phyloP scores from a whole-genome alignment of 2,329 filamentous ascomycete genomes.

The Ceratocystis albifundus region DNA sequence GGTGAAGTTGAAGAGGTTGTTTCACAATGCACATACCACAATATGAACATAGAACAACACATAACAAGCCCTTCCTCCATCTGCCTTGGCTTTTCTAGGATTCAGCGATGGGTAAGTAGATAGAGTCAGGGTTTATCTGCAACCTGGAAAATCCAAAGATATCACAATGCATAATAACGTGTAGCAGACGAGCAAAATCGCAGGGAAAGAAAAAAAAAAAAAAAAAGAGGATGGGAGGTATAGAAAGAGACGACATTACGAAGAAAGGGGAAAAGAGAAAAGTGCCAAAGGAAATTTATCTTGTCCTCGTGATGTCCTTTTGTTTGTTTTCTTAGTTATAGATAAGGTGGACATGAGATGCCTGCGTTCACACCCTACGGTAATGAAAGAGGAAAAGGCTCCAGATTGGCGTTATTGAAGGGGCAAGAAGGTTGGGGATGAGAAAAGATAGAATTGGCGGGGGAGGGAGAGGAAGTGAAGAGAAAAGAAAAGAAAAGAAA shows the following conservation, averaged over 20 bases:
- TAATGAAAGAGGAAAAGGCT: slow-evolving; percentile 1
- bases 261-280: slow-evolving; percentile 3
- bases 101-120: too few relatives aligned
- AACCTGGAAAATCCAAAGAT: too few relatives aligned
- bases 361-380: not conserved
- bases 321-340: not conserved
- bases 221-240: not conserved
- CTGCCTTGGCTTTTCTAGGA: too few relatives aligned
- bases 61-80: too few relatives aligned
- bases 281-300: not conserved
- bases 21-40: not conserved
- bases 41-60: too few relatives aligned
- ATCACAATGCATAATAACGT: not conserved
- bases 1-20: not conserved
- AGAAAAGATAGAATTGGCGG: not conserved
- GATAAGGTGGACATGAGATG: not conserved
- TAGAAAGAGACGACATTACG: not conserved
- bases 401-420: not conserved
- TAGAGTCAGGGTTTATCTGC: too few relatives aligned
- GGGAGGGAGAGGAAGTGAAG: not conserved
- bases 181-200: not conserved
- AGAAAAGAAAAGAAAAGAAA: not conserved
- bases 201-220: not conserved
- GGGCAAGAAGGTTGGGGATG: not conserved
- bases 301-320: slow-evolving; percentile 11